These are phyloP conservation scores for Pichia pseudocactophila DNA, from an alignment of 805 yeast species.

Conservation along the genomic window DNA sequence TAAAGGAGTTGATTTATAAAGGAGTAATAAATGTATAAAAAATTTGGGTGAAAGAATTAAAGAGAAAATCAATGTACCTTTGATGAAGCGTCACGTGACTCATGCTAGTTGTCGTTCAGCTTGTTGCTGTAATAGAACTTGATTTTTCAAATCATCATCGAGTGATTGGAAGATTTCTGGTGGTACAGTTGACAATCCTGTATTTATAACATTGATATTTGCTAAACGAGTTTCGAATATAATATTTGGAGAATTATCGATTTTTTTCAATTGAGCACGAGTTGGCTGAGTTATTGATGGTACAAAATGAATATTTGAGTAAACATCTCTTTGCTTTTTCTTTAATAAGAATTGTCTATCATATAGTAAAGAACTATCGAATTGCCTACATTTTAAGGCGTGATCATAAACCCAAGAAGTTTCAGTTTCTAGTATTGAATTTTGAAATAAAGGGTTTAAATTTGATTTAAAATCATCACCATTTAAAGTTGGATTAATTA, in stretches of 20 bases:
- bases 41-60: no score
- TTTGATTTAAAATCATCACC: slow-evolving; percentile 20
- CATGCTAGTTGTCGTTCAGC: slow-evolving; percentile 34
- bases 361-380: slow-evolving; percentile 52
- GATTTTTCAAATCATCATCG: slow-evolving; percentile 47
- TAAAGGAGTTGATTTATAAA: no score
- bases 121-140: slow-evolving; percentile 53
- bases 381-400: slow-evolving; percentile 67
- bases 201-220: slow-evolving; percentile 34
- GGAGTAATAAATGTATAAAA: no score
- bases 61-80: no score
- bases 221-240: slow-evolving; percentile 39
- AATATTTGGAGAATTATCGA: slow-evolving; percentile 26
- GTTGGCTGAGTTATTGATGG: slow-evolving; percentile 74
- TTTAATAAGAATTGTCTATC: slow-evolving; percentile 45
- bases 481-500: slow-evolving; percentile 16
- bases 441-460: slow-evolving; percentile 4
- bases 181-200: slow-evolving; percentile 60
- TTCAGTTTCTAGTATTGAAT: slow-evolving; percentile 11
- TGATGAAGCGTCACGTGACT: no score
- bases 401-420: slow-evolving; percentile 70
- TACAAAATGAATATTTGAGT: slow-evolving; percentile 72
- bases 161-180: slow-evolving; percentile 47
- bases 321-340: slow-evolving; percentile 58
- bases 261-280: slow-evolving; percentile 24